Percentiles rank a stretch among this genome's conserved stretches.
Evolutionary conservation across 2,329 filamentous ascomycete species (phyloP).

Genomic region (Claviceps pazoutovae): DNA sequence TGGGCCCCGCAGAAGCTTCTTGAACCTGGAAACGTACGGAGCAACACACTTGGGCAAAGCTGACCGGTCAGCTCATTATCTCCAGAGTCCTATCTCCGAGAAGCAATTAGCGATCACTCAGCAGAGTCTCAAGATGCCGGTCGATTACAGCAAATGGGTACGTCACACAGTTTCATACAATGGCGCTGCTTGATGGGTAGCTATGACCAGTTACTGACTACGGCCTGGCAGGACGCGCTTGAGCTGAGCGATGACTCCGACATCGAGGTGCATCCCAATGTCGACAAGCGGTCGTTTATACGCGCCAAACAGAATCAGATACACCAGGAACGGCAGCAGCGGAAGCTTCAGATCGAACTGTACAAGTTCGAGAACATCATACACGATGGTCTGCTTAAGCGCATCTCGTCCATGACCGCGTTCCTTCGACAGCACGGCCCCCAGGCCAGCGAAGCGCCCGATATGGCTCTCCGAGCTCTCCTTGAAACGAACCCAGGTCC

Average conservation of each 20-base stretch:
- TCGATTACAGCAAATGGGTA: constrained; percentile 58
- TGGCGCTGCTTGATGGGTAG: background rate
- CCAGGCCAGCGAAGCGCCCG: constrained; percentile 47
- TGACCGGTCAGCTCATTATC: too few species aligned
- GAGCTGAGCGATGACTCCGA: constrained; percentile 98
- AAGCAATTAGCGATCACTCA: too few species aligned
- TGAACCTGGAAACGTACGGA: background rate
- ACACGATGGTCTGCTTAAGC: constrained; percentile 78
- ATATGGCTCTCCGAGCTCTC: constrained; percentile 78
- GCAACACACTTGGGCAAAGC: too few species aligned
- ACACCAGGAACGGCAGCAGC: constrained; percentile 75
- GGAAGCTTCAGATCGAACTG: constrained; percentile 78
- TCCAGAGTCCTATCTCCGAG: too few species aligned
- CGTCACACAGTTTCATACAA: constrained; percentile 10
- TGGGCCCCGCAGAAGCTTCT: background rate
- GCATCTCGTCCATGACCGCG: constrained; percentile 66
- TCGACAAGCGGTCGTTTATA: constrained; percentile 97
- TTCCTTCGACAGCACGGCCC: constrained; percentile 61
- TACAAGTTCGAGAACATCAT: constrained; percentile 85
- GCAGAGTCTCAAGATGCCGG: constrained; percentile 26
- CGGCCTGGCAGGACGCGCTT: constrained; percentile 52
- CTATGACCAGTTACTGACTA: background rate
- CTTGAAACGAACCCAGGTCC: constrained; percentile 66
- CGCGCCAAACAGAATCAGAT: constrained; percentile 97
- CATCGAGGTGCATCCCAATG: constrained; percentile 95